phyloP scores from a whole-genome alignment of 352 stramenopile genomes.

The Phytophthora boehmeriae region DNA sequence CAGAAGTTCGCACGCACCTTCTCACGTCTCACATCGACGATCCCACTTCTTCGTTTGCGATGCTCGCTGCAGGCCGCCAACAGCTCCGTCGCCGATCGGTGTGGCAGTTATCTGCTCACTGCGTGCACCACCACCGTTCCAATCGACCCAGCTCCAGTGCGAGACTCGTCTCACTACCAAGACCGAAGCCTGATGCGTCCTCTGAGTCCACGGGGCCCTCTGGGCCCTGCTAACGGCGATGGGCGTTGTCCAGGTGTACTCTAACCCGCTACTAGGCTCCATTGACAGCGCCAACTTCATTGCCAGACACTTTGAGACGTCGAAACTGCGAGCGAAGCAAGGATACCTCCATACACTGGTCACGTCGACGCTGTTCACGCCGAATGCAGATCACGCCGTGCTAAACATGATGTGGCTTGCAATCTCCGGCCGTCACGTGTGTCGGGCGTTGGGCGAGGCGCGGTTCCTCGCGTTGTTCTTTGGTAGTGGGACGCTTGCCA shows the following conservation, averaged over 20 bases:
- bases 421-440: constrained; percentile 21
- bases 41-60: too few species aligned
- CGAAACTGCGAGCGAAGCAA: constrained; percentile 5
- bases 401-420: constrained; percentile 17
- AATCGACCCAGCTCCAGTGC: background rate
- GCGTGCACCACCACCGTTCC: constrained; percentile 6
- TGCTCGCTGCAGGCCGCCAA: constrained; percentile 13
- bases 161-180: background rate
- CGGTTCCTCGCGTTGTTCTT: constrained; percentile 24
- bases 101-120: background rate
- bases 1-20: background rate
- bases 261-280: constrained; percentile 5
- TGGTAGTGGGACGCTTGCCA: constrained; percentile 17
- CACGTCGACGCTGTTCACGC: constrained; percentile 26
- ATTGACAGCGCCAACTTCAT: constrained; percentile 15
- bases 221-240: constrained; percentile 16
- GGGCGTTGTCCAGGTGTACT: constrained; percentile 9
- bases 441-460: constrained; percentile 16
- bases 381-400: constrained; percentile 1
- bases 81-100: background rate
- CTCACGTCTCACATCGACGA: background rate
- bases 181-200: background rate
- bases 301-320: constrained; percentile 21
- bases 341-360: constrained; percentile 16
- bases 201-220: constrained; percentile 10